These are phyloP conservation scores for Salix exigua DNA, from an alignment of 345 rosid species.

Conservation along the genomic window DNA sequence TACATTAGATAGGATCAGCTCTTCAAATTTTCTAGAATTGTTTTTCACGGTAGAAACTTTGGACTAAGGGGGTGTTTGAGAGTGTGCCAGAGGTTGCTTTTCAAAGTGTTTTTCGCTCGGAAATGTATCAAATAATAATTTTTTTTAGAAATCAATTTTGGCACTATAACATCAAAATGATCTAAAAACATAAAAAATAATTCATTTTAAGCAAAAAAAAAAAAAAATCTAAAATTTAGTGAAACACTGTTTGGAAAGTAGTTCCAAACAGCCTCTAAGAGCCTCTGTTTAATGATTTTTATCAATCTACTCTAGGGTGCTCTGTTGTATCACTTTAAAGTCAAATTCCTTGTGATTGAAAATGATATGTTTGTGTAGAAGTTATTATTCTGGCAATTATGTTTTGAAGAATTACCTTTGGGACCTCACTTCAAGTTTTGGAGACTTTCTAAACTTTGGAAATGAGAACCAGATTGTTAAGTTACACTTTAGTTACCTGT, in stretches of 20 bases:
- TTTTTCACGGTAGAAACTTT: not conserved
- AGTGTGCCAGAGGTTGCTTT: too few relatives aligned
- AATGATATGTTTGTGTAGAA: not conserved
- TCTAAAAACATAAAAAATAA: too few relatives aligned
- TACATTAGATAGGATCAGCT: not conserved
- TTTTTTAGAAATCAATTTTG: too few relatives aligned
- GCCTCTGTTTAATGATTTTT: not conserved
- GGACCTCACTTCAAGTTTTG: not conserved
- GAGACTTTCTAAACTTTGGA: not conserved
- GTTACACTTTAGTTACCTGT: not conserved
- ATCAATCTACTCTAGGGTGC: not conserved
- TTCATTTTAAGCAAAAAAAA: too few relatives aligned
- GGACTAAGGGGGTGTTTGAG: not conserved
- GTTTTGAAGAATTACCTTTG: not conserved
- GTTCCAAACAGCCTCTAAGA: not conserved
- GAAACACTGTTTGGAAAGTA: too few relatives aligned
- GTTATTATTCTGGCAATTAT: not conserved
- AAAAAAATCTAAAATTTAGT: too few relatives aligned
- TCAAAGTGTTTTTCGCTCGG: too few relatives aligned
- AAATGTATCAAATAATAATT: too few relatives aligned
- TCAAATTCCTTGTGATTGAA: not conserved
- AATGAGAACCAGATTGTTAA: not conserved
- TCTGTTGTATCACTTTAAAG: not conserved
- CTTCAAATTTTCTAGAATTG: not conserved
- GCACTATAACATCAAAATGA: too few relatives aligned